A percentile compares a stretch with the other conserved stretches of the same genome.
Evolutionary conservation across 352 stramenopile species (phyloP).

Genomic region (Phytophthora pistaciae): DNA sequence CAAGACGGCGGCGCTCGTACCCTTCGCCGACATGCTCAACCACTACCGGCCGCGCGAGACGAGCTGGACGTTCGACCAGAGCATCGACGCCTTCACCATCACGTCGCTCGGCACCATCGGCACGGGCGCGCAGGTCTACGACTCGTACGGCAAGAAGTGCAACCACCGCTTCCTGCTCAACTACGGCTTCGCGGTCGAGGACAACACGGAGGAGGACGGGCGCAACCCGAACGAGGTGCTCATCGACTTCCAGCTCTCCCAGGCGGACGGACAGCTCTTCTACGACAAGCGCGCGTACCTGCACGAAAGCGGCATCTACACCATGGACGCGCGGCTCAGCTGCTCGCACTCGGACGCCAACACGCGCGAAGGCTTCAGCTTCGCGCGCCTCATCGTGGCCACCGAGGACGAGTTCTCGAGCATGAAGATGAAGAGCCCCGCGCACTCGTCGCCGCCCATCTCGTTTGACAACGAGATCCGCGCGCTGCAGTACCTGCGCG

Average conservation of each 20-base stretch:
- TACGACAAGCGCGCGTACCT: constrained; percentile 89
- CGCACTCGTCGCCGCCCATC: constrained; percentile 81
- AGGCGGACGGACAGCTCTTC: constrained; percentile 74
- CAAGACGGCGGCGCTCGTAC: constrained; percentile 98
- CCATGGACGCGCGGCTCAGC: constrained; percentile 87
- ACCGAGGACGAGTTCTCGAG: constrained; percentile 86
- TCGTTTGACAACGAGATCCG: constrained; percentile 90
- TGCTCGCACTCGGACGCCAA: constrained; percentile 87
- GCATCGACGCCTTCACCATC: constrained; percentile 89
- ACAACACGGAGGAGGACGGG: constrained; percentile 98
- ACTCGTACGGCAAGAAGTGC: constrained; percentile 99
- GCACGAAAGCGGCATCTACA: constrained; percentile 88
- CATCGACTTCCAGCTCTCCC: constrained; percentile 81
- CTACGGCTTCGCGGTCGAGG: constrained; percentile 99
- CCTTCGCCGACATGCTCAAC: constrained; percentile 99
- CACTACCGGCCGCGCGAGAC: constrained; percentile 99
- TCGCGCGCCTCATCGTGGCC: constrained; percentile 84
- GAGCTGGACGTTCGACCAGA: constrained; percentile 93
- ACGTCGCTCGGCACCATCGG: constrained; percentile 87
- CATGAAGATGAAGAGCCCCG: constrained; percentile 84
- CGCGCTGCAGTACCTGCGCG: constrained; percentile 73
- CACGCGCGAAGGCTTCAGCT: constrained; percentile 89
- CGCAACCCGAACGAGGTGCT: constrained; percentile 99
- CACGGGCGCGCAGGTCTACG: constrained; percentile 96
- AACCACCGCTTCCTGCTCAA: constrained; percentile 99